These are phyloP conservation scores for Cutaneotrichosporon sp. DNA, from an alignment of 1,284 basidiomycete genomes.

Conservation along the genomic window DNA sequence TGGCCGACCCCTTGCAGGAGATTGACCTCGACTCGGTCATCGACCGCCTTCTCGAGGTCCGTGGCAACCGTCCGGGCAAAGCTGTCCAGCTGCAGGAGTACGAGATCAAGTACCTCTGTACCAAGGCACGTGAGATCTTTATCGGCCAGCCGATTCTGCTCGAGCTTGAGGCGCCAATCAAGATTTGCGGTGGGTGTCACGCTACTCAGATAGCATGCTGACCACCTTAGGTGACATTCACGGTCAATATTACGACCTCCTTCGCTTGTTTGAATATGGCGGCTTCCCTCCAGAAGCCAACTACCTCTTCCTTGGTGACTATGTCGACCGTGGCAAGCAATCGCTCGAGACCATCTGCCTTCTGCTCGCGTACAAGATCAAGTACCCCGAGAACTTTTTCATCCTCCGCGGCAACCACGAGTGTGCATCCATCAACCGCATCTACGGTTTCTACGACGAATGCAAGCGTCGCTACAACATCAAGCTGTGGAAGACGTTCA, in stretches of 20 bases:
- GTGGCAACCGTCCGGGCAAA: conserved; percentile 59
- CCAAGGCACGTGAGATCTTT: conserved; percentile 59
- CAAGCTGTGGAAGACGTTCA: conserved; percentile 63
- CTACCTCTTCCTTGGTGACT: conserved; percentile 61
- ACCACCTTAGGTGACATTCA: conserved; percentile 53
- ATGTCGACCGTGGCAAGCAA: conserved; percentile 60
- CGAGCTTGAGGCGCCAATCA: conserved; percentile 60
- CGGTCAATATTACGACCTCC: conserved; percentile 59
- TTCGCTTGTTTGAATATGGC: conserved; percentile 59
- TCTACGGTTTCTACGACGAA: conserved; percentile 62
- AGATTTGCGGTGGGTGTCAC: conserved; percentile 56
- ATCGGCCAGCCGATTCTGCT: conserved; percentile 60
- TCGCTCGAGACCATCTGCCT: conserved; percentile 59
- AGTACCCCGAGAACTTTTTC: conserved; percentile 62
- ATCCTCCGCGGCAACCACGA: conserved; percentile 60
- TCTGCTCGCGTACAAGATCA: conserved; percentile 57
- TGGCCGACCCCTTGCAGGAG: conserved; percentile 57
- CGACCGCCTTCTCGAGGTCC: conserved; percentile 83
- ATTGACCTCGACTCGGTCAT: conserved; percentile 98
- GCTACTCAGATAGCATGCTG: neutral
- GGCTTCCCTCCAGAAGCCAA: conserved; percentile 61
- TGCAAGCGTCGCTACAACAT: conserved; percentile 63
- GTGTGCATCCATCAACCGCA: conserved; percentile 57
- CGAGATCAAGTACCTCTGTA: conserved; percentile 60
- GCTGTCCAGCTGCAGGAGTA: conserved; percentile 58